phyloP scores from a whole-genome alignment of 352 stramenopile genomes.

The Pythium myriotylum region DNA sequence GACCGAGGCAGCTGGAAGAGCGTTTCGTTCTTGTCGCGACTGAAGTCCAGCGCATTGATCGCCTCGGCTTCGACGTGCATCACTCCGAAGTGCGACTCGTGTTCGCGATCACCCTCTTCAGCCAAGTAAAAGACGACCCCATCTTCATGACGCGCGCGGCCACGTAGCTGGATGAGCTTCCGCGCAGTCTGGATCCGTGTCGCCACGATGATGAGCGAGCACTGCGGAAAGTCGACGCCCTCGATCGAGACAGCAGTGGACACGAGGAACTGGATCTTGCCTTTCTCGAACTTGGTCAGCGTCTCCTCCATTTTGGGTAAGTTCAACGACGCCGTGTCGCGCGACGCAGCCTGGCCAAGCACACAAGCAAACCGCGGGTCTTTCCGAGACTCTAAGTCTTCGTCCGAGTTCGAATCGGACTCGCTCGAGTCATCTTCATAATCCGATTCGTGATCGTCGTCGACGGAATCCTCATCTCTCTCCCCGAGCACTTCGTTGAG shows the following conservation, averaged over 20 bases:
- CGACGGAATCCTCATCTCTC: slow-evolving; percentile 15
- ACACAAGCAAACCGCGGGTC: slow-evolving; percentile 59
- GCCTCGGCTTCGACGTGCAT: slow-evolving; percentile 45
- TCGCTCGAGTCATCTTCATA: slow-evolving; percentile 1
- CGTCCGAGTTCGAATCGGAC: slow-evolving; percentile 13
- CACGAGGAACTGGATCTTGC: slow-evolving; percentile 57
- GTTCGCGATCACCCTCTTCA: slow-evolving; percentile 48
- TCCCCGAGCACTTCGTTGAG: slow-evolving; percentile 66
- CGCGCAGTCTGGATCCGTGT: slow-evolving; percentile 56
- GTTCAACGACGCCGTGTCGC: slow-evolving; percentile 62
- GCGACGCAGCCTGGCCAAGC: slow-evolving; percentile 51
- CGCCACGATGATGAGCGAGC: slow-evolving; percentile 64
- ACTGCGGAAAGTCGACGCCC: slow-evolving; percentile 81
- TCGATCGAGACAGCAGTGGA: slow-evolving; percentile 81
- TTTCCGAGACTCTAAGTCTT: neutral
- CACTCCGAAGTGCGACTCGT: slow-evolving; percentile 52
- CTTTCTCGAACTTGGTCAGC: slow-evolving; percentile 58
- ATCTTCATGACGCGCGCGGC: slow-evolving; percentile 73
- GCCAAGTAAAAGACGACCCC: slow-evolving; percentile 77
- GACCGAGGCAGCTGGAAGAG: slow-evolving; percentile 61
- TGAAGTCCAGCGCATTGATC: slow-evolving; percentile 71
- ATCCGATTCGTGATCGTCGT: slow-evolving; percentile 18
- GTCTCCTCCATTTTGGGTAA: slow-evolving; percentile 61
- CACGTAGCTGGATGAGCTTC: slow-evolving; percentile 74
- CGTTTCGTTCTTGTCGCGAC: slow-evolving; percentile 61